These are phyloP conservation scores for bread wheat (Triticum aestivum) DNA, from an alignment of 176 grass and related monocot genomes.

Conservation along the genomic window DNA sequence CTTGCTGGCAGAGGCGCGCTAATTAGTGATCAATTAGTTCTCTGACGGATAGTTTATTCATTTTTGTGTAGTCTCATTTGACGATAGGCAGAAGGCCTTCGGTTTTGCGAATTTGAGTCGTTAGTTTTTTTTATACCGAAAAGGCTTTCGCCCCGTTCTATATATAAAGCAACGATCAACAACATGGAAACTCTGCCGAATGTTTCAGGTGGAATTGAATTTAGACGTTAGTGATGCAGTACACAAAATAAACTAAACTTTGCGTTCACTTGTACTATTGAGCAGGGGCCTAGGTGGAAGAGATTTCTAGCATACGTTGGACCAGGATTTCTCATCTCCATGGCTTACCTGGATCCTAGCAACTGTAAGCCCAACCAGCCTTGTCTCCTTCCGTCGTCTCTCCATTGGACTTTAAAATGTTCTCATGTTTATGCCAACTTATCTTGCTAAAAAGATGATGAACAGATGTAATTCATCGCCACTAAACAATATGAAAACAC, in stretches of 20 bases:
- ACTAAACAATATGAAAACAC: too few relatives aligned
- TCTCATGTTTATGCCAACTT: neutral
- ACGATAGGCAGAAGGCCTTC: too few relatives aligned
- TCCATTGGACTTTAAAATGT: neutral
- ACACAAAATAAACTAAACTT: neutral
- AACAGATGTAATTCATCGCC: neutral
- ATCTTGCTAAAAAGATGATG: constrained; percentile 1
- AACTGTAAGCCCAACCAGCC: constrained; percentile 51
- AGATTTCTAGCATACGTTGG: constrained; percentile 68
- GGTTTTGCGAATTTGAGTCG: too few relatives aligned
- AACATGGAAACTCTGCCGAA: neutral
- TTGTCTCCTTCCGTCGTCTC: neutral
- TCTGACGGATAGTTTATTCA: neutral
- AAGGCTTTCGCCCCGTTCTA: too few relatives aligned
- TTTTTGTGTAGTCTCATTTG: too few relatives aligned
- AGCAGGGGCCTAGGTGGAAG: constrained; percentile 62
- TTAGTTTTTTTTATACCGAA: too few relatives aligned
- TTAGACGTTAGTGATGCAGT: neutral
- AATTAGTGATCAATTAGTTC: neutral
- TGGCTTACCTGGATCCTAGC: constrained; percentile 88
- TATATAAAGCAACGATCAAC: too few relatives aligned
- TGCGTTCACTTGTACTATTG: neutral
- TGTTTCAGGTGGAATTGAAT: neutral
- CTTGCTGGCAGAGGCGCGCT: neutral
- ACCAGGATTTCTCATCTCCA: constrained; percentile 76